Evolutionary conservation across 352 stramenopile genomes (phyloP).

Genomic region (Phytophthora rubi): DNA sequence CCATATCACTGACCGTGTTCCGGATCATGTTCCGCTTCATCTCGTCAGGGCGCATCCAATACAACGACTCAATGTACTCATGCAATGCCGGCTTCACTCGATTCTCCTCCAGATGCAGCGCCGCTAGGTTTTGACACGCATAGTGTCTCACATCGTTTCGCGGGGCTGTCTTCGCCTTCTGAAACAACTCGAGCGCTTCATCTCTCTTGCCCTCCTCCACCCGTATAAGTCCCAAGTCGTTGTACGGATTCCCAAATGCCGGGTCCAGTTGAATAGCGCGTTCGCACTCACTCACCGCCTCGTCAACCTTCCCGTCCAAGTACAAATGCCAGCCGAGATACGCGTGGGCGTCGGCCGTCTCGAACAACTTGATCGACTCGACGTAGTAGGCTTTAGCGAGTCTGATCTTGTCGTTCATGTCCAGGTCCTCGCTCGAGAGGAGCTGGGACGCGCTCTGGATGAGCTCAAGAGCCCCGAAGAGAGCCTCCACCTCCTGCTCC

Average conservation of each 20-base stretch:
- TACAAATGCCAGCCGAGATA: constrained; percentile 78
- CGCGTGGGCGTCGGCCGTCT: constrained; percentile 71
- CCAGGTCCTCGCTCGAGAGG: constrained; percentile 50
- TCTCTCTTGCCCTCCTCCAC: constrained; percentile 63
- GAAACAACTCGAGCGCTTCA: constrained; percentile 63
- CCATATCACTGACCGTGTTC: constrained; percentile 74
- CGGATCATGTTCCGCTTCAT: constrained; percentile 51
- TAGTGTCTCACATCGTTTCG: constrained; percentile 79
- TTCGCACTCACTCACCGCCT: constrained; percentile 60
- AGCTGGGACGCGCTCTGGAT: constrained; percentile 58
- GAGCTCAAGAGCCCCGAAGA: constrained; percentile 61
- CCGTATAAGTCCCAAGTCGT: constrained; percentile 72
- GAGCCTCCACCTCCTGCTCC: constrained; percentile 30
- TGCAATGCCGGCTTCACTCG: constrained; percentile 69
- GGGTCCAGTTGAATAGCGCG: constrained; percentile 73
- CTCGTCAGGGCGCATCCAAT: constrained; percentile 69
- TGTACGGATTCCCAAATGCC: constrained; percentile 74
- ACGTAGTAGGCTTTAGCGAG: constrained; percentile 74
- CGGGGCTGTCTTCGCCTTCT: constrained; percentile 62
- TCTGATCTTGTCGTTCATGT: constrained; percentile 51
- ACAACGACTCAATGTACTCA: constrained; percentile 78
- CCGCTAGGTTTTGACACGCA: constrained; percentile 68
- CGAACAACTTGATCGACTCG: constrained; percentile 69
- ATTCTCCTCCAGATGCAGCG: constrained; percentile 67
- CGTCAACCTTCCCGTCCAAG: constrained; percentile 61